Conservation (phyloP, 805 yeast genomes). For the Lachancea lanzarotensis region DNA sequence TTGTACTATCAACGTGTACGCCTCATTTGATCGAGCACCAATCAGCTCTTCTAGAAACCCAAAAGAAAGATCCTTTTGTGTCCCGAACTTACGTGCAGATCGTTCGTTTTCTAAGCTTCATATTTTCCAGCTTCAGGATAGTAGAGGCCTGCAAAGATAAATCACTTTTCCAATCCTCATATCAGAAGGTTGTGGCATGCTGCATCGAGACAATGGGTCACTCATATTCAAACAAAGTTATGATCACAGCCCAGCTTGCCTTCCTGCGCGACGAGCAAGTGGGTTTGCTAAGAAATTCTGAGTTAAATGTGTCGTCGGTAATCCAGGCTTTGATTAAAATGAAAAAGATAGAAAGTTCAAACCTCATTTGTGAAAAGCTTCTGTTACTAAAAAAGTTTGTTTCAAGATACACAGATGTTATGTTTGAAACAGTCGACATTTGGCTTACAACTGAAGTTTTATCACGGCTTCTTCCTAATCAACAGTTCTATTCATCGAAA, state of each 20-base stretch:
- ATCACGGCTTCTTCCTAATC: slow-evolving; percentile 18
- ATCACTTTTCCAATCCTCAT: slow-evolving; percentile 9
- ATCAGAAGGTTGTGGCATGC: slow-evolving; percentile 14
- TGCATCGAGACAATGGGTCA: slow-evolving; percentile 19
- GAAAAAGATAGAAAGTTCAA: slow-evolving; percentile 24
- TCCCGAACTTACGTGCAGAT: slow-evolving; percentile 29
- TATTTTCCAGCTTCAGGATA: slow-evolving; percentile 23
- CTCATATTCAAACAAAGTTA: slow-evolving; percentile 22
- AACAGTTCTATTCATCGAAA: slow-evolving; percentile 15
- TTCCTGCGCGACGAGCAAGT: slow-evolving; percentile 26
- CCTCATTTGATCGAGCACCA: slow-evolving; percentile 17
- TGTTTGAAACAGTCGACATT: slow-evolving; percentile 15
- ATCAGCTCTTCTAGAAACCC: slow-evolving; percentile 10
- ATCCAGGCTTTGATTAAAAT: slow-evolving; percentile 14
- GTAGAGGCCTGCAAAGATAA: slow-evolving; percentile 13
- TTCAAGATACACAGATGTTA: slow-evolving; percentile 18
- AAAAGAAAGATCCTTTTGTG: slow-evolving; percentile 25
- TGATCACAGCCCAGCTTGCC: slow-evolving; percentile 22
- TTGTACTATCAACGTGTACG: slow-evolving; percentile 12
- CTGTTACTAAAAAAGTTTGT: slow-evolving; percentile 19
- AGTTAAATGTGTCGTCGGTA: slow-evolving; percentile 13
- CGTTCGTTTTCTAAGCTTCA: slow-evolving; percentile 19
- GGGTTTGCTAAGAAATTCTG: slow-evolving; percentile 13
- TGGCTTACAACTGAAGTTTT: slow-evolving; percentile 29
- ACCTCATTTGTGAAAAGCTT: slow-evolving; percentile 23